Conservation (phyloP, 345 rosid species). For the Eutrema japonicum region DNA sequence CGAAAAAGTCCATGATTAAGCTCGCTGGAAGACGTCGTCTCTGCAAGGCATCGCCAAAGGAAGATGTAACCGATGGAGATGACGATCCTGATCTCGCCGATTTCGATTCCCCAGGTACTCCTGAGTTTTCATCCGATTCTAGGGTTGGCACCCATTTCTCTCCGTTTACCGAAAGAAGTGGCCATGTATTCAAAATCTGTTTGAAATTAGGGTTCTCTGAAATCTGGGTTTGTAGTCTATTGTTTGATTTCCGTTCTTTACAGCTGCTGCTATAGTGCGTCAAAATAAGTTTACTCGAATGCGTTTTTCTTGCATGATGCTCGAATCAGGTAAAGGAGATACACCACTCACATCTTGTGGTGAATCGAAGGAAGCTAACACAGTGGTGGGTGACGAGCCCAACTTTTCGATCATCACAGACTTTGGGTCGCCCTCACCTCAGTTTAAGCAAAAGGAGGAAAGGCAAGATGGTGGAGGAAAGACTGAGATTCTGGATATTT, state of each 20-base stretch:
- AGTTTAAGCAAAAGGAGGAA: constrained; percentile 38
- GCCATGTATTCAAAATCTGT: neutral
- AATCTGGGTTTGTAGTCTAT: constrained; percentile 18
- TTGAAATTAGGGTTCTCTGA: neutral
- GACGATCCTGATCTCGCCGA: constrained; percentile 46
- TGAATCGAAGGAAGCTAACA: constrained; percentile 29
- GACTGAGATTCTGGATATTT: constrained; percentile 77
- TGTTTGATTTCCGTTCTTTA: constrained; percentile 12
- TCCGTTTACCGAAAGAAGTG: neutral
- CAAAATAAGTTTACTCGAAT: neutral
- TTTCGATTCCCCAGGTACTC: constrained; percentile 62
- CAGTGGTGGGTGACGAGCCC: constrained; percentile 44
- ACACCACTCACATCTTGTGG: constrained; percentile 52
- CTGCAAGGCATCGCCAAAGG: constrained; percentile 41
- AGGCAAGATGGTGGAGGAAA: constrained; percentile 31
- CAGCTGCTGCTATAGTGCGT: neutral
- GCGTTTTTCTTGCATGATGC: constrained; percentile 23
- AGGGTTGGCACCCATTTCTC: constrained; percentile 9
- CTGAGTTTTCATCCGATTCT: neutral
- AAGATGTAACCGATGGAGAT: constrained; percentile 45
- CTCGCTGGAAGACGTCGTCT: constrained; percentile 50
- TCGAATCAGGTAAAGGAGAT: constrained; percentile 46
- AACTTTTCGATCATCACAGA: constrained; percentile 54
- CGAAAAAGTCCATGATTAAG: constrained; percentile 38
- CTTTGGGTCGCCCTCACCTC: constrained; percentile 68